These are phyloP conservation scores for Penicillium bovifimosum DNA, from an alignment of 495 filamentous ascomycete genomes.

Conservation along the genomic window DNA sequence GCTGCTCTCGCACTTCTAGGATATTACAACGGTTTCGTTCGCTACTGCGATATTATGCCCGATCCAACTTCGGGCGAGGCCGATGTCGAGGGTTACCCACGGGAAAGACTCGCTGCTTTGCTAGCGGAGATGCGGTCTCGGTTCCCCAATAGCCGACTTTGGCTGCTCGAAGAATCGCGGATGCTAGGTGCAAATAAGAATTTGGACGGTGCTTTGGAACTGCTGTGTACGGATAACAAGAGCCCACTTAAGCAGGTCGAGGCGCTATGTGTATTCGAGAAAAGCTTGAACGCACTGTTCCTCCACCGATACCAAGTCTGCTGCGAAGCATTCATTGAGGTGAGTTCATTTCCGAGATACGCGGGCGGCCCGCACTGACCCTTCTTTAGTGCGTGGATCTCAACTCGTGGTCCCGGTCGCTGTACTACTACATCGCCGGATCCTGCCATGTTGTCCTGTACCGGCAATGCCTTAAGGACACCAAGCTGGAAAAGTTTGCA, in stretches of 20 bases:
- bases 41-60: constrained; percentile 83
- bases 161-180: constrained; percentile 85
- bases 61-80: constrained; percentile 45
- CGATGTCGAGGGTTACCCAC: constrained; percentile 64
- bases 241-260: constrained; percentile 82
- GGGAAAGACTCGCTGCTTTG: constrained; percentile 60
- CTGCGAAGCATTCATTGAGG: constrained; percentile 65
- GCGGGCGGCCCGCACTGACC: neutral
- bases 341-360: constrained; percentile 13
- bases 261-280: constrained; percentile 77
- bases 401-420: constrained; percentile 83
- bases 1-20: constrained; percentile 74
- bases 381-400: constrained; percentile 60
- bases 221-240: constrained; percentile 51
- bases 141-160: constrained; percentile 79
- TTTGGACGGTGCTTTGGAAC: constrained; percentile 61
- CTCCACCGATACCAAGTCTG: constrained; percentile 66
- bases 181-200: constrained; percentile 64
- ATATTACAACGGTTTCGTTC: constrained; percentile 82
- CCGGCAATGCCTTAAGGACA: constrained; percentile 49
- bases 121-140: constrained; percentile 66
- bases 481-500: constrained; percentile 44
- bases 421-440: constrained; percentile 90
- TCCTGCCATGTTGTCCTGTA: constrained; percentile 73
- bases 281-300: constrained; percentile 73